Percentiles rank a stretch among this genome's conserved stretches.
Evolutionary conservation across 805 yeast species (phyloP).

Genomic region (Hanseniaspora jakobsenii): DNA sequence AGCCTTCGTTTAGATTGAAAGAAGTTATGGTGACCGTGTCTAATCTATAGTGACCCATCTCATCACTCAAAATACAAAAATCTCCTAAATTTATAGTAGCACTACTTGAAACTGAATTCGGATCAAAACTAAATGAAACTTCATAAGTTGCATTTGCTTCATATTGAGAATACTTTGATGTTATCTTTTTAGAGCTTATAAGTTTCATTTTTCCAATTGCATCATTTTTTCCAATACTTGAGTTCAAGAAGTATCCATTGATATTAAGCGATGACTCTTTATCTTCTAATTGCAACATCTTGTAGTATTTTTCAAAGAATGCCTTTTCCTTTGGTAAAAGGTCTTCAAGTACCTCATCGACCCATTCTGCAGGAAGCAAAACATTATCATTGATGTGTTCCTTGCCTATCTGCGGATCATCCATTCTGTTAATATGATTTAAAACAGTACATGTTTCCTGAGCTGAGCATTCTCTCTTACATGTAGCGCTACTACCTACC

Average conservation of each 20-base stretch:
- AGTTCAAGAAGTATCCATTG: slow-evolving; percentile 7
- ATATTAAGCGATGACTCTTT: slow-evolving; percentile 36
- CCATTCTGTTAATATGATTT: slow-evolving; percentile 49
- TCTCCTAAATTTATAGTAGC: slow-evolving; percentile 50
- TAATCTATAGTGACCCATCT: slow-evolving; percentile 61
- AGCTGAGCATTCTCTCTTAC: slow-evolving; percentile 13
- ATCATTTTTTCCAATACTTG: not conserved
- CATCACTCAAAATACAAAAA: slow-evolving; percentile 65
- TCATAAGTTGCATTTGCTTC: slow-evolving; percentile 27
- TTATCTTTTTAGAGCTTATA: slow-evolving; percentile 40
- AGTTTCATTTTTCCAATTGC: slow-evolving; percentile 12
- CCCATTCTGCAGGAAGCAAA: slow-evolving; percentile 5
- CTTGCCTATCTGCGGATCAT: slow-evolving; percentile 40
- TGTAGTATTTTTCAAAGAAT: slow-evolving; percentile 66
- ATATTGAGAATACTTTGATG: slow-evolving; percentile 51
- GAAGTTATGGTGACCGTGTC: slow-evolving; percentile 47
- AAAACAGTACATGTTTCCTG: slow-evolving; percentile 14
- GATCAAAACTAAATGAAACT: slow-evolving; percentile 3
- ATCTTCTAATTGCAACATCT: slow-evolving; percentile 41
- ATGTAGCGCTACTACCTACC: slow-evolving; percentile 11
- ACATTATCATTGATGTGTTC: slow-evolving; percentile 36
- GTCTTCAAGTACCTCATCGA: slow-evolving; percentile 35
- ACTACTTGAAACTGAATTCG: not conserved
- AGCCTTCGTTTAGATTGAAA: slow-evolving; percentile 40
- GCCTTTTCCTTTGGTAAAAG: slow-evolving; percentile 28